Base-by-base conservation (phyloP, 805 yeast genomes). In the Saccharomycopsis microspora region DNA sequence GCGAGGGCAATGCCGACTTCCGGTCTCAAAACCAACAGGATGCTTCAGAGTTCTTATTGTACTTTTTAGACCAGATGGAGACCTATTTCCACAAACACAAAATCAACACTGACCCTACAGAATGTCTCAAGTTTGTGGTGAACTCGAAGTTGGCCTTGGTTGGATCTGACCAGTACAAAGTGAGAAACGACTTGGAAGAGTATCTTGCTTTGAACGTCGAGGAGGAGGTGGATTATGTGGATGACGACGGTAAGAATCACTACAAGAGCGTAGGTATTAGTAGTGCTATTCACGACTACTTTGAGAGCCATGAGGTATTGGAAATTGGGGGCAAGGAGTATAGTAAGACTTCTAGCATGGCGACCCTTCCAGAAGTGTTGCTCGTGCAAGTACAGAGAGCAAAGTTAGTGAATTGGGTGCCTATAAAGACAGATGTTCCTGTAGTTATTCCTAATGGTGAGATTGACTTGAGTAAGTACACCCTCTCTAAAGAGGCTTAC, bases 1-100 rank as follows among this genome's bases (percentile, higher is more conserved):
- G 96, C 3, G 73, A 74, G 44, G 76, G 77, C 36, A 94, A 93
- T 61, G 70, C 70, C 11, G 98, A 93, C 58, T 93, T 93, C 57
- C 71, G 80, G 41, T 80, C 95, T 0, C 85, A 81, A 72, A 77
- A 80, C 56, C 99, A 93, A 60, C 98, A 93, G 62, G 99, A 93
- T 67, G 93, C 97, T 0, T 84, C 80, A 68, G 98, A 93, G 62
- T 93, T 88, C 59, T 74, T 88, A 64, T 64, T 76, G 4, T 83
- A 79, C 59, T 62, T 90, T 5, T 58, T 80, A 32, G 83, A 81
- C 48, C 72, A 76, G 53, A 62, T 88, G 31, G 89, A 83, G 53
- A 60, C 61, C 4, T 61, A 68, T 43, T 64, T 73, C 32, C 62
- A 67, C 0, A 53, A 55, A 9, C 52, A 58, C 4, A 41, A 54